Percentiles rank a stretch among this genome's conserved stretches.
Evolutionary conservation across 768 basidiomycete species (phyloP).

Genomic region (Cystofilobasidium capitatum): DNA sequence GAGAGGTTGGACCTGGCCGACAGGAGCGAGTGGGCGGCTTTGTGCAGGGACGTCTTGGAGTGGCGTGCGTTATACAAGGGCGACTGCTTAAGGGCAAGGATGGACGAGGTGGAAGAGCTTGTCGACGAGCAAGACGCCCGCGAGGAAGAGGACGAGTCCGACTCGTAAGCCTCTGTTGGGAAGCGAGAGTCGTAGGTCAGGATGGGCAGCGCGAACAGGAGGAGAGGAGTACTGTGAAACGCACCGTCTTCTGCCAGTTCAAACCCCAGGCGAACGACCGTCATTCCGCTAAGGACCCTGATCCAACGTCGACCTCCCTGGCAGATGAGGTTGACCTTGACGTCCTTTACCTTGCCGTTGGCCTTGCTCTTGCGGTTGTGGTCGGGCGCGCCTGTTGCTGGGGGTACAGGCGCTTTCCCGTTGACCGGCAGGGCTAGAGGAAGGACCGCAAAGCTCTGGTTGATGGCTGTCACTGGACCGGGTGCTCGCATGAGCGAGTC

Average conservation of each 20-base stretch:
- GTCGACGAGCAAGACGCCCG: constrained; percentile 23
- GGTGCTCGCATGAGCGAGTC: not conserved
- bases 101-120: constrained; percentile 1
- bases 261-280: constrained; percentile 58
- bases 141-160: constrained; percentile 42
- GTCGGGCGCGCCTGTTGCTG: not conserved
- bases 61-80: constrained; percentile 34
- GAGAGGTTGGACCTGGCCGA: constrained; percentile 48
- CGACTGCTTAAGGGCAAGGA: not conserved
- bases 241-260: constrained; percentile 81
- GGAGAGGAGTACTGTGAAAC: too few relatives aligned
- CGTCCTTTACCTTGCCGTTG: not conserved
- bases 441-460: constrained; percentile 19
- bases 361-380: not conserved
- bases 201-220: too few relatives aligned
- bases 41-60: constrained; percentile 62
- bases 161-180: constrained; percentile 38
- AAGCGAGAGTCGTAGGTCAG: not conserved
- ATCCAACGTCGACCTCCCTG: constrained; percentile 69
- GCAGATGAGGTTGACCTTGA: constrained; percentile 74
- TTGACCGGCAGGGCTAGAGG: not conserved
- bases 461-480: constrained; percentile 10
- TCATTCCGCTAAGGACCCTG: constrained; percentile 47
- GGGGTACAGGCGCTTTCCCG: not conserved
- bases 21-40: constrained; percentile 59